Evolutionary conservation across 2,329 filamentous ascomycete species (phyloP).

Genomic region (Aspergillus caelatus): DNA sequence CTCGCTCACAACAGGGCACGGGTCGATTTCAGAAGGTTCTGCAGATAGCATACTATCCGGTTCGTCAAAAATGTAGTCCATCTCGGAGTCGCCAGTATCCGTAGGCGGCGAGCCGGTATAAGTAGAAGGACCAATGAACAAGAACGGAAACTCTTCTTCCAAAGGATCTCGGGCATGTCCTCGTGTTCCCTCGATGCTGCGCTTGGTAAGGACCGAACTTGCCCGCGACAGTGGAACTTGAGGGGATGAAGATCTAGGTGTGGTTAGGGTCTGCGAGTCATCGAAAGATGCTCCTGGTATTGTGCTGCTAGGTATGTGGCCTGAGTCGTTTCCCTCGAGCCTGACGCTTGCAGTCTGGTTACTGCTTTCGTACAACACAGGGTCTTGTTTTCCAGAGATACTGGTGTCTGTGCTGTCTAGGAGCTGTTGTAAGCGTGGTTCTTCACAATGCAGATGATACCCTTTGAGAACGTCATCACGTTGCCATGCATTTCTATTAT

Average conservation of each 20-base stretch:
- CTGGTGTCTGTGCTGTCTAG: slow-evolving; percentile 17
- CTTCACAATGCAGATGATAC: slow-evolving; percentile 44
- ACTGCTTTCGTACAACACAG: slow-evolving; percentile 10
- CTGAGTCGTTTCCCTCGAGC: slow-evolving; percentile 28
- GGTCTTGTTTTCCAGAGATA: slow-evolving; percentile 7
- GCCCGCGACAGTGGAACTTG: slow-evolving; percentile 31
- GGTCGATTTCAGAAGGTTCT: slow-evolving; percentile 10
- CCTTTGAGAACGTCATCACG: slow-evolving; percentile 56
- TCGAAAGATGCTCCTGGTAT: slow-evolving; percentile 18
- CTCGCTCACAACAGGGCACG: slow-evolving; percentile 67
- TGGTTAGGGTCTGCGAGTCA: slow-evolving; percentile 19
- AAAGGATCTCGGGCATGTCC: slow-evolving; percentile 67
- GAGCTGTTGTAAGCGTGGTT: slow-evolving; percentile 2
- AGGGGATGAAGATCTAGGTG: slow-evolving; percentile 34
- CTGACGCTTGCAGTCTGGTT: slow-evolving; percentile 21
- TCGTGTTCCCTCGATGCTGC: slow-evolving; percentile 52
- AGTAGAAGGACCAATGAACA: slow-evolving; percentile 71
- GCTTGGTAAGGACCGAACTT: slow-evolving; percentile 36
- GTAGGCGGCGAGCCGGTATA: slow-evolving; percentile 36
- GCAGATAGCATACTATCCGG: slow-evolving; percentile 1
- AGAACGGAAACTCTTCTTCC: slow-evolving; percentile 67
- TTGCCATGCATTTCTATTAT: slow-evolving; percentile 55
- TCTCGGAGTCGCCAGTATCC: slow-evolving; percentile 18
- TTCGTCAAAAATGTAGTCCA: slow-evolving; percentile 7
- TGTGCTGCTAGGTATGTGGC: slow-evolving; percentile 27